Evolutionary conservation across 805 yeast genomes (phyloP).

Genomic region (Schwanniomyces yamadae): DNA sequence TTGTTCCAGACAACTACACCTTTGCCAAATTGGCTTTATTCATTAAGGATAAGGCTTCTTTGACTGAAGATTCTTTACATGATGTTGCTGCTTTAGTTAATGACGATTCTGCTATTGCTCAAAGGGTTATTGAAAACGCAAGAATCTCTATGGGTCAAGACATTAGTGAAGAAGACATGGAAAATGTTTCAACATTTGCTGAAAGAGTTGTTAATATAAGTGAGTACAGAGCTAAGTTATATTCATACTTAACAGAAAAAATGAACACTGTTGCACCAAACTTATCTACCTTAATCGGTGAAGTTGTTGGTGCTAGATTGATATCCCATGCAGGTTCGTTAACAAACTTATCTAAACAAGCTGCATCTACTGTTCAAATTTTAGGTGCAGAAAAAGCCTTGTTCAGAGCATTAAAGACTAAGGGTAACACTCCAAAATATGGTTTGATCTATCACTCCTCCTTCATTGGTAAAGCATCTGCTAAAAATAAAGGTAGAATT

Average conservation of each 20-base stretch:
- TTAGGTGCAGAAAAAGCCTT: slow-evolving; percentile 97
- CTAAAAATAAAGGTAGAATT: slow-evolving; percentile 98
- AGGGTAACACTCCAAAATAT: slow-evolving; percentile 95
- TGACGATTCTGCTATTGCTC: slow-evolving; percentile 88
- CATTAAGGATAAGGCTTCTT: slow-evolving; percentile 83
- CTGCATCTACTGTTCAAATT: slow-evolving; percentile 98
- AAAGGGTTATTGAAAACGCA: slow-evolving; percentile 90
- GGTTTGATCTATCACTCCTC: slow-evolving; percentile 95
- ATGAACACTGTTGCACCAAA: slow-evolving; percentile 99
- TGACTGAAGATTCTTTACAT: slow-evolving; percentile 91
- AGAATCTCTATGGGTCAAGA: slow-evolving; percentile 99
- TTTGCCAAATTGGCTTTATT: slow-evolving; percentile 79
- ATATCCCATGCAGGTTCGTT: slow-evolving; percentile 98
- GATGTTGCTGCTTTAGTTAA: slow-evolving; percentile 86
- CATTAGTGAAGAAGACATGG: slow-evolving; percentile 91
- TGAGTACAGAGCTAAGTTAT: slow-evolving; percentile 84
- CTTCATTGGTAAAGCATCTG: slow-evolving; percentile 88
- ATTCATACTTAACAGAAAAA: slow-evolving; percentile 85
- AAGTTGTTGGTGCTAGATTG: slow-evolving; percentile 97
- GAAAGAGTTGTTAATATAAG: slow-evolving; percentile 88
- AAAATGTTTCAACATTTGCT: slow-evolving; percentile 86
- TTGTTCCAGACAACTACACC: slow-evolving; percentile 84
- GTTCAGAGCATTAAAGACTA: slow-evolving; percentile 93
- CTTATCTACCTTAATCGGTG: slow-evolving; percentile 94
- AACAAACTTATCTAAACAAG: slow-evolving; percentile 94